Conservation (phyloP, 441 rosid genomes). For the Gossypium laxum region DNA sequence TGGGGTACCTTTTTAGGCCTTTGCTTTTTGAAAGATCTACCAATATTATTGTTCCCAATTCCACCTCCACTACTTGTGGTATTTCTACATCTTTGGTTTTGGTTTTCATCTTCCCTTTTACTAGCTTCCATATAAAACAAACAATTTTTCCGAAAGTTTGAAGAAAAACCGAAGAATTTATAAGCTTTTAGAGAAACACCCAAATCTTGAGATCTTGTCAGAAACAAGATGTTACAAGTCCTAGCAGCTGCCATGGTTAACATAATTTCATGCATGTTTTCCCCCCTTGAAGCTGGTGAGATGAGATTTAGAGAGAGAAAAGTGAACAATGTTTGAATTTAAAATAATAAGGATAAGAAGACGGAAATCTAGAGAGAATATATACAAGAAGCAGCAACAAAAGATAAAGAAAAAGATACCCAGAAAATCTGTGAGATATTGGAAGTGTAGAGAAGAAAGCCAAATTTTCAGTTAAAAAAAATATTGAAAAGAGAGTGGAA, state of each 20-base stretch:
- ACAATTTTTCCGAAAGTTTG: neutral
- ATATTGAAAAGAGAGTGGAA: constrained; percentile 6
- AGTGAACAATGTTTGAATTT: neutral
- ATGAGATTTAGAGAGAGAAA: neutral
- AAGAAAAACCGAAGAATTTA: neutral
- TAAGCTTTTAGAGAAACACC: neutral
- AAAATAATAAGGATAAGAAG: constrained; percentile 4
- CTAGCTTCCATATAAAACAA: constrained; percentile 19
- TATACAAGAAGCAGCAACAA: constrained; percentile 15
- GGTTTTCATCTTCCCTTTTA: constrained; percentile 36
- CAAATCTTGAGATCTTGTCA: neutral
- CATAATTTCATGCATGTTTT: neutral
- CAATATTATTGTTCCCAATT: constrained; percentile 8
- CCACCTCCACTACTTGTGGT: constrained; percentile 10
- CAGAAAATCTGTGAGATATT: constrained; percentile 22
- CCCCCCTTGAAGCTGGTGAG: neutral
- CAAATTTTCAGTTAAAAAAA: constrained; percentile 17
- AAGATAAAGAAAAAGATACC: constrained; percentile 18
- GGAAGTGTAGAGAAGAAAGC: constrained; percentile 22
- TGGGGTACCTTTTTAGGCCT: constrained; percentile 41
- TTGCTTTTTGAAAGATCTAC: constrained; percentile 29
- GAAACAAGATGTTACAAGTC: neutral
- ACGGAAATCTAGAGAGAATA: constrained; percentile 18
- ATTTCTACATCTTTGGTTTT: constrained; percentile 19
- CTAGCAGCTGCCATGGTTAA: neutral